phyloP scores from a whole-genome alignment of 768 basidiomycete genomes.

The Lepiota brunneoincarnata region DNA sequence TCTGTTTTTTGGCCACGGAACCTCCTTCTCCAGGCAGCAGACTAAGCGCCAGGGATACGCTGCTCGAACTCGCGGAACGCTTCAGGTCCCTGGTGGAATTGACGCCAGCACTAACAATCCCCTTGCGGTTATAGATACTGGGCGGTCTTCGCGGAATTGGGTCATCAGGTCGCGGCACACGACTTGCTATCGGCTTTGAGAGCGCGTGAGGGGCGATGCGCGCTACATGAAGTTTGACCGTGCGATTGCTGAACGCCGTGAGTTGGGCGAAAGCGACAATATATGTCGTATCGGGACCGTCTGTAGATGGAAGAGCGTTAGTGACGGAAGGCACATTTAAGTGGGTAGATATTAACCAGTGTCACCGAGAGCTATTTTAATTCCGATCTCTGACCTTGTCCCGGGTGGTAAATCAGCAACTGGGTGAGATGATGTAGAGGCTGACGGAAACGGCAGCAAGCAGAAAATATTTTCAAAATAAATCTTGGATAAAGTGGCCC shows the following conservation, averaged over 20 bases:
- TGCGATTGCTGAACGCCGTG: slow-evolving; percentile 16
- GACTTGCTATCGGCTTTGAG: slow-evolving; percentile 27
- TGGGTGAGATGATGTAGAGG: slow-evolving; percentile 20
- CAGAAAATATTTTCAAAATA: slow-evolving; percentile 76
- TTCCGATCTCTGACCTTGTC: slow-evolving; percentile 46
- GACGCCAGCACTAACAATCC: slow-evolving; percentile 14
- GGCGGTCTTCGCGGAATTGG: slow-evolving; percentile 75
- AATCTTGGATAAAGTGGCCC: slow-evolving; percentile 54
- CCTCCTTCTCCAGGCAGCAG: slow-evolving; percentile 8
- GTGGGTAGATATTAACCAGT: slow-evolving; percentile 42
- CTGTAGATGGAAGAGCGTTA: slow-evolving; percentile 27
- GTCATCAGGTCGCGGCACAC: slow-evolving; percentile 61
- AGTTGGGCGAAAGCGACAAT: slow-evolving; percentile 51
- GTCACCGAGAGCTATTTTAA: slow-evolving; percentile 71
- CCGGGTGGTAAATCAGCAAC: slow-evolving; percentile 12
- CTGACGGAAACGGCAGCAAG: slow-evolving; percentile 34
- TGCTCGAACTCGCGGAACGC: slow-evolving; percentile 26
- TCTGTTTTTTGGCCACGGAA: slow-evolving; percentile 31
- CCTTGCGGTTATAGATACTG: slow-evolving; percentile 27
- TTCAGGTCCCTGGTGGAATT: slow-evolving; percentile 23
- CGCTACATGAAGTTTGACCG: slow-evolving; percentile 51
- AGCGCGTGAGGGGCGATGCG: slow-evolving; percentile 47
- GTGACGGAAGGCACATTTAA: not conserved
- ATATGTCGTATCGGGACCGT: slow-evolving; percentile 68
- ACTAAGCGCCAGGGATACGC: slow-evolving; percentile 11